Percentiles rank a stretch among this genome's conserved stretches.
Conservation (phyloP, 169 alveolate genomes). For the Plasmodium knowlesi region DNA sequence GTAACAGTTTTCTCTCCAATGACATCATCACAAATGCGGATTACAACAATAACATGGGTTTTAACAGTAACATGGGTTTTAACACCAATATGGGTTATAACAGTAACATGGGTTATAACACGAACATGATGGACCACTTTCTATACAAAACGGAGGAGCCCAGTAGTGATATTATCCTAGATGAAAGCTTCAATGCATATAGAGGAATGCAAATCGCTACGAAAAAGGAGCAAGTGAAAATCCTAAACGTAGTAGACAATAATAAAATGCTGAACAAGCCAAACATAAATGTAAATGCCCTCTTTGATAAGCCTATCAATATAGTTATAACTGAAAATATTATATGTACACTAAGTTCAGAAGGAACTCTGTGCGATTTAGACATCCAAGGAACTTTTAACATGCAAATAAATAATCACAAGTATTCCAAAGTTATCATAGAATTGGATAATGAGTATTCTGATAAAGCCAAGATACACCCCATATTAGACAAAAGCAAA, state of each 20-base stretch:
- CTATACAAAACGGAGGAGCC: slow-evolving; percentile 46
- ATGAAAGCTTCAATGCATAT: slow-evolving; percentile 39
- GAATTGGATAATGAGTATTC: slow-evolving; percentile 68
- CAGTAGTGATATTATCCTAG: neutral
- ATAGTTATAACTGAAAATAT: slow-evolving; percentile 41
- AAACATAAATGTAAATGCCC: slow-evolving; percentile 51
- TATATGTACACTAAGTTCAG: slow-evolving; percentile 71
- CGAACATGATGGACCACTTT: slow-evolving; percentile 20
- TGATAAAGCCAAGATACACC: slow-evolving; percentile 75
- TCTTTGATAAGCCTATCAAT: slow-evolving; percentile 62
- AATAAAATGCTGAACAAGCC: slow-evolving; percentile 36
- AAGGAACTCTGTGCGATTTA: slow-evolving; percentile 74
- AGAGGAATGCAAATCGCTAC: slow-evolving; percentile 40
- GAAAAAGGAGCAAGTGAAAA: slow-evolving; percentile 44
- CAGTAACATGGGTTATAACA: slow-evolving; percentile 4
- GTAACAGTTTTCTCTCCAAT: slow-evolving; percentile 36
- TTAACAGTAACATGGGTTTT: neutral
- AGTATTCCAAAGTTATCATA: slow-evolving; percentile 49
- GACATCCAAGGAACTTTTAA: slow-evolving; percentile 74
- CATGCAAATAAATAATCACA: slow-evolving; percentile 68
- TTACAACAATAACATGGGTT: neutral
- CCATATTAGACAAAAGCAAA: slow-evolving; percentile 66
- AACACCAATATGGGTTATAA: neutral
- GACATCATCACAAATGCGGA: slow-evolving; percentile 30
- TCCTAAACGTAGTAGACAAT: slow-evolving; percentile 52